Conservation (phyloP, 768 basidiomycete species). For the Austroboletus eburneus region DNA sequence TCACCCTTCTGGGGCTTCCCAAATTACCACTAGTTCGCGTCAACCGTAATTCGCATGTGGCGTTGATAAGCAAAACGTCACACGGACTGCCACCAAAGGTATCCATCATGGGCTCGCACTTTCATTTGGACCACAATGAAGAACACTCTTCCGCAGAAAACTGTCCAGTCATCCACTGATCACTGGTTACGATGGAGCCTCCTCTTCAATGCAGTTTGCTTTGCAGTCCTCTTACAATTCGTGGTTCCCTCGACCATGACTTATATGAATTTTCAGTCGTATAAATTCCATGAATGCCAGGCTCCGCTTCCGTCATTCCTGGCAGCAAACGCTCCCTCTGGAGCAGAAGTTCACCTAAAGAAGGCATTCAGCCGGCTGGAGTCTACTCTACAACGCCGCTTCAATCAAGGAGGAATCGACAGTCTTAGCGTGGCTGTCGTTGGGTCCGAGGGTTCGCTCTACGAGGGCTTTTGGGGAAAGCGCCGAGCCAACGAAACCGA, state of each 20-base stretch:
- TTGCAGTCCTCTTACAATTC: slow-evolving; percentile 12
- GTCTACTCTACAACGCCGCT: slow-evolving; percentile 12
- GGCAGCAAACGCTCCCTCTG: slow-evolving; percentile 12
- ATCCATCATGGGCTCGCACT: not conserved
- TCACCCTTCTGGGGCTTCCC: too few species aligned
- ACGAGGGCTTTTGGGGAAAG: slow-evolving; percentile 41
- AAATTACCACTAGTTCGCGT: too few species aligned
- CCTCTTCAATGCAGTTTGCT: slow-evolving; percentile 7
- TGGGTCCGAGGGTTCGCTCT: slow-evolving; percentile 41
- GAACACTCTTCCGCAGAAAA: not conserved
- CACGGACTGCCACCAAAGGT: too few species aligned
- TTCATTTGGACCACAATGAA: slow-evolving; percentile 1
- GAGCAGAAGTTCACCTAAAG: slow-evolving; percentile 7
- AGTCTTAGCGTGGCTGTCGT: slow-evolving; percentile 49
- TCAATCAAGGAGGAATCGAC: slow-evolving; percentile 39
- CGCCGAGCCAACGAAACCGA: slow-evolving; percentile 42
- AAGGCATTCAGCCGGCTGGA: slow-evolving; percentile 7
- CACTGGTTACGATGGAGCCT: slow-evolving; percentile 17
- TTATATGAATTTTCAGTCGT: not conserved
- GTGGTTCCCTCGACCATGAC: not conserved
- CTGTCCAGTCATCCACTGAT: slow-evolving; percentile 1
- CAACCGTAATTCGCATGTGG: too few species aligned
- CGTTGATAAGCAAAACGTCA: slow-evolving; percentile 13
- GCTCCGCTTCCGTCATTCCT: slow-evolving; percentile 12
- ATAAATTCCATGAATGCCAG: not conserved